Evolutionary conservation across 768 basidiomycete genomes (phyloP).

Genomic region (Amanita pseudoporphyria): DNA sequence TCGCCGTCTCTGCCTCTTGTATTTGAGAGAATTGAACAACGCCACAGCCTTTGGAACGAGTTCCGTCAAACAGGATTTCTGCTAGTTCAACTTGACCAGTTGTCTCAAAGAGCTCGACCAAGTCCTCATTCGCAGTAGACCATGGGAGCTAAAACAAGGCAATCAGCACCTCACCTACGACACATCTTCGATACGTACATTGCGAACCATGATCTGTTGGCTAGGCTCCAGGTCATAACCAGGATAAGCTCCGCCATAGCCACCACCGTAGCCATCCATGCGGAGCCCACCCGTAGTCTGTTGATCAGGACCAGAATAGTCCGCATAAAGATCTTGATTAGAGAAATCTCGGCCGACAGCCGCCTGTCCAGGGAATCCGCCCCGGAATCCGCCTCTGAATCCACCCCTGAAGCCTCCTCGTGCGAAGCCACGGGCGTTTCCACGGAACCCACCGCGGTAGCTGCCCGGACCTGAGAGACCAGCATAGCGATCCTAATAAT

Average conservation of each 20-base stretch:
- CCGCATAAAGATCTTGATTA: conserved; percentile 84
- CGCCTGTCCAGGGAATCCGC: conserved; percentile 24
- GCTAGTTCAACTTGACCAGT: conserved; percentile 92
- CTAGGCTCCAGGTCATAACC: conserved; percentile 71
- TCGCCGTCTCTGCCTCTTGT: conserved; percentile 88
- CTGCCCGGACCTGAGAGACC: conserved; percentile 69
- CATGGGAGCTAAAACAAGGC: conserved; percentile 69
- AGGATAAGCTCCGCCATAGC: conserved; percentile 20
- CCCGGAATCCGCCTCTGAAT: conserved; percentile 49
- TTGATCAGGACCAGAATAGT: conserved; percentile 85
- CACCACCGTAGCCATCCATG: conserved; percentile 29
- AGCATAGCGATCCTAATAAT: conserved; percentile 74
- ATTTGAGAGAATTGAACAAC: conserved; percentile 91
- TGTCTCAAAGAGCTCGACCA: conserved; percentile 97
- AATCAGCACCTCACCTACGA: conserved; percentile 1
- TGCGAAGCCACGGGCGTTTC: conserved; percentile 38
- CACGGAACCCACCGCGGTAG: conserved; percentile 51
- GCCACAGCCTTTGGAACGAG: conserved; percentile 89
- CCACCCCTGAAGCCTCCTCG: conserved; percentile 23
- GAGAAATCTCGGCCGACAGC: conserved; percentile 70
- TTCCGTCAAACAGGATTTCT: conserved; percentile 89
- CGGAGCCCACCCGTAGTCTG: conserved; percentile 33
- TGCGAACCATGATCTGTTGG: conserved; percentile 97
- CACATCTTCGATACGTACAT: conserved; percentile 51
- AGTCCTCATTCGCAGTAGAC: conserved; percentile 98